Conservation (phyloP, 441 rosid genomes). For the Populus hybrid region DNA sequence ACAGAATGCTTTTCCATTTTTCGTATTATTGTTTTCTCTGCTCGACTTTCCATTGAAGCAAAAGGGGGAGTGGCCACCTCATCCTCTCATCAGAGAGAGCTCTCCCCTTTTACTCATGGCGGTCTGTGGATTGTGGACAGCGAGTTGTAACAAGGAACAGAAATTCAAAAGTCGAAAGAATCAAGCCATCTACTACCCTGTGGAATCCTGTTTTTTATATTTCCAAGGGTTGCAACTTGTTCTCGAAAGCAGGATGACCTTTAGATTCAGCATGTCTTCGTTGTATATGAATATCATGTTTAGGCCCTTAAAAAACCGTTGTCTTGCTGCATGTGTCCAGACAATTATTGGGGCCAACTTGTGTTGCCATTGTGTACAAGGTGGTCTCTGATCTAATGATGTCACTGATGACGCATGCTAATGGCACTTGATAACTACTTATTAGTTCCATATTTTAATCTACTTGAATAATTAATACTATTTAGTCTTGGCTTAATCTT, state of each 20-base stretch:
- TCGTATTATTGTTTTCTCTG: neutral
- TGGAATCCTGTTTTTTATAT: neutral
- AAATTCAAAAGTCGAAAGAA: conserved; percentile 6
- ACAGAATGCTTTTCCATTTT: neutral
- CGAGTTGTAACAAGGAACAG: conserved; percentile 17
- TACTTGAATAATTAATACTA: neutral
- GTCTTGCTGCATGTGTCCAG: neutral
- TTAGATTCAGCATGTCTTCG: neutral
- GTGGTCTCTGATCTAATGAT: neutral
- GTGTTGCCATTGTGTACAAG: neutral
- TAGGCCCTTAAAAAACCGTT: neutral
- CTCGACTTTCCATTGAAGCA: conserved; percentile 1
- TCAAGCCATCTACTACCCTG: conserved; percentile 8
- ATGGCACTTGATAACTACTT: neutral
- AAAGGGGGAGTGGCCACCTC: neutral
- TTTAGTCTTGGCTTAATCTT: neutral
- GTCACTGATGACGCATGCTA: conserved; percentile 10
- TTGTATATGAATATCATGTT: neutral
- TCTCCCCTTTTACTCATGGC: neutral
- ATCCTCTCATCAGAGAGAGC: neutral
- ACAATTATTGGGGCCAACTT: neutral
- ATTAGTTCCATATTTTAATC: neutral
- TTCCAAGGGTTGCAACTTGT: neutral
- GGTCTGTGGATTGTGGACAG: neutral
- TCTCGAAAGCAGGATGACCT: neutral